These are phyloP conservation scores for Achlya hypogyna DNA, from an alignment of 352 stramenopile genomes.

Conservation along the genomic window DNA sequence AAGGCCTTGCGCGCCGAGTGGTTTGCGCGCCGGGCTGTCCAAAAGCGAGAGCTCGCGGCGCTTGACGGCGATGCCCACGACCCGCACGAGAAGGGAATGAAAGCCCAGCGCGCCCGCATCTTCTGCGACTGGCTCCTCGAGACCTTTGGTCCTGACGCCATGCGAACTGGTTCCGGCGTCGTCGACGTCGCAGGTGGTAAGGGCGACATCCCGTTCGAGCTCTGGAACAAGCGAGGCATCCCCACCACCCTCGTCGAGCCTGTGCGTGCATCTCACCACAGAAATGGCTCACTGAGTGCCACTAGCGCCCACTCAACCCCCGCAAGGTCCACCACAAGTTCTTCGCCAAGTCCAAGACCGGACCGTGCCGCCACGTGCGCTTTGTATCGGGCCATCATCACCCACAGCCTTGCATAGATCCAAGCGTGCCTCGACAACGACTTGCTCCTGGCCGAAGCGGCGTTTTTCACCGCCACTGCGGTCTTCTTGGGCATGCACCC, in stretches of 20 bases:
- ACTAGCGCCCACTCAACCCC: slow-evolving; percentile 59
- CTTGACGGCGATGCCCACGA: slow-evolving; percentile 54
- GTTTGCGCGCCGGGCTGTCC: slow-evolving; percentile 43
- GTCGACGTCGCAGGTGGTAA: slow-evolving; percentile 75
- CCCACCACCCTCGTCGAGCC: slow-evolving; percentile 72
- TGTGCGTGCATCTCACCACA: slow-evolving; percentile 26
- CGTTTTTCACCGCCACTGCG: slow-evolving; percentile 61
- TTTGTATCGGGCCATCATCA: not conserved
- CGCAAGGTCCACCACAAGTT: slow-evolving; percentile 61
- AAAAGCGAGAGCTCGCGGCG: slow-evolving; percentile 45
- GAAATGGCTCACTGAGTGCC: not conserved
- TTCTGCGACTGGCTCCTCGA: slow-evolving; percentile 72
- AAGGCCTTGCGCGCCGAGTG: slow-evolving; percentile 46
- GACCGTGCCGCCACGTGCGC: not conserved
- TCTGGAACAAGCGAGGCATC: slow-evolving; percentile 73
- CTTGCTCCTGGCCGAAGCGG: slow-evolving; percentile 38
- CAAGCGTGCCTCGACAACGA: slow-evolving; percentile 51
- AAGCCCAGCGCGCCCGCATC: slow-evolving; percentile 55
- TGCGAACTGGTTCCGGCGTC: slow-evolving; percentile 47
- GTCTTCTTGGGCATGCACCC: slow-evolving; percentile 91
- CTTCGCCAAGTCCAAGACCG: slow-evolving; percentile 28
- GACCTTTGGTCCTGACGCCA: slow-evolving; percentile 42
- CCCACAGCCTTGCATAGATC: slow-evolving; percentile 21
- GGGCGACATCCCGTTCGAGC: slow-evolving; percentile 74
- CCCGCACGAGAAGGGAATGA: slow-evolving; percentile 57